These are phyloP conservation scores for Notholithocarpus densiflorus DNA, from an alignment of 306 rosid genomes.

Conservation along the genomic window DNA sequence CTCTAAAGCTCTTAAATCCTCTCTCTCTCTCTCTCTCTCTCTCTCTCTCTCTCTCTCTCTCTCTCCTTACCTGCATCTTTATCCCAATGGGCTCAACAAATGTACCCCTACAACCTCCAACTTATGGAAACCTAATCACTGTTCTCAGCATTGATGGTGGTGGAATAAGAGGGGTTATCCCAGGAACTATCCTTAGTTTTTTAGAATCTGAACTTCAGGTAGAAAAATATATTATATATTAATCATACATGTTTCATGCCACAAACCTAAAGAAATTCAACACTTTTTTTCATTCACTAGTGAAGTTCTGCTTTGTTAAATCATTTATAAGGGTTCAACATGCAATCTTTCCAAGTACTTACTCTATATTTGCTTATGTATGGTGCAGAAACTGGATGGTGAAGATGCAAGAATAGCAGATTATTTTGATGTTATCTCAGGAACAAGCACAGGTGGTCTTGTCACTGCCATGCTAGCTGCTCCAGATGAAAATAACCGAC, in stretches of 20 bases:
- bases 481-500: slow-evolving; percentile 59
- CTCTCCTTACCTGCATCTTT: no score
- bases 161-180: slow-evolving; percentile 62
- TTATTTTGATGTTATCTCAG: slow-evolving; percentile 64
- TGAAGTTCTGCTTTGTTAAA: no score
- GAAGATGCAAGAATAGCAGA: slow-evolving; percentile 55
- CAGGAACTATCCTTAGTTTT: slow-evolving; percentile 48
- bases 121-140: slow-evolving; percentile 54
- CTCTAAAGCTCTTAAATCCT: no score
- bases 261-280: no score
- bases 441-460: slow-evolving; percentile 69
- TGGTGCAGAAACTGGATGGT: slow-evolving; percentile 59
- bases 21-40: no score
- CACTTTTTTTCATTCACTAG: no score
- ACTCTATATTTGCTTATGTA: neutral
- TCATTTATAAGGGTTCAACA: neutral
- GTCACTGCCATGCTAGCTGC: slow-evolving; percentile 62
- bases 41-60: no score
- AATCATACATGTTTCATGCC: no score
- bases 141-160: slow-evolving; percentile 73
- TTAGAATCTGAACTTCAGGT: slow-evolving; percentile 74
- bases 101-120: slow-evolving; percentile 35
- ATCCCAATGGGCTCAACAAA: no score
- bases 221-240: no score
- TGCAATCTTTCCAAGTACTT: neutral